These are phyloP conservation scores for Pythium biforme DNA, from an alignment of 352 stramenopile genomes.

Conservation along the genomic window DNA sequence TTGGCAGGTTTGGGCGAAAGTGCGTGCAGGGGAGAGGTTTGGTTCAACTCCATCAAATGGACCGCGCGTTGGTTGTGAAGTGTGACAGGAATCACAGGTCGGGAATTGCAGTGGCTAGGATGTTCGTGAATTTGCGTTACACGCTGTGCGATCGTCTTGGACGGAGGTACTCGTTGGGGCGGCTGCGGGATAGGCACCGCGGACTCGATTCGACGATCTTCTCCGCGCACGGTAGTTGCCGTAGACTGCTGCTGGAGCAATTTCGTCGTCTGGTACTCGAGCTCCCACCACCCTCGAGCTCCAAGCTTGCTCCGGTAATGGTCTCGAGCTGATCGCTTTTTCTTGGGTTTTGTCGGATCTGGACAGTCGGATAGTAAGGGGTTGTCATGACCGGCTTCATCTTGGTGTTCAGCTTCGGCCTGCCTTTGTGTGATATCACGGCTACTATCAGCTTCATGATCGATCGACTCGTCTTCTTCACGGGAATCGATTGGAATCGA, in stretches of 20 bases:
- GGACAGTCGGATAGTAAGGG: not conserved
- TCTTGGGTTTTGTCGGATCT: not conserved
- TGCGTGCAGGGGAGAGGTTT: no score
- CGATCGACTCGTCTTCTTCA: not conserved
- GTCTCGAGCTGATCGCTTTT: conserved; percentile 22
- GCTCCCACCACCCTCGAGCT: conserved; percentile 61
- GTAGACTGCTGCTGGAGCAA: conserved; percentile 18
- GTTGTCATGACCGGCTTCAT: not conserved
- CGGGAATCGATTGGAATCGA: not conserved
- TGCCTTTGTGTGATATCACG: not conserved
- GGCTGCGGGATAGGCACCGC: no score
- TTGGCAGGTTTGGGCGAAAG: no score
- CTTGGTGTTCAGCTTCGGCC: not conserved
- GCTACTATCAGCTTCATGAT: not conserved
- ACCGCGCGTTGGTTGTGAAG: no score
- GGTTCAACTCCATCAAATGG: no score
- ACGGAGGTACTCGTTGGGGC: no score
- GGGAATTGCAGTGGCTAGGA: no score
- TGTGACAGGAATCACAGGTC: no score
- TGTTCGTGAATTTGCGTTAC: no score
- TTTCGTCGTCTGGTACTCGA: conserved; percentile 46
- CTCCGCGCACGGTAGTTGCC: no score
- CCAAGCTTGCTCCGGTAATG: conserved; percentile 52
- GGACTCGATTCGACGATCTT: no score
- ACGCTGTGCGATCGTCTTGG: no score